Evolutionary conservation across 2,329 filamentous ascomycete species (phyloP).

Genomic region (Stenocarpella maydis): DNA sequence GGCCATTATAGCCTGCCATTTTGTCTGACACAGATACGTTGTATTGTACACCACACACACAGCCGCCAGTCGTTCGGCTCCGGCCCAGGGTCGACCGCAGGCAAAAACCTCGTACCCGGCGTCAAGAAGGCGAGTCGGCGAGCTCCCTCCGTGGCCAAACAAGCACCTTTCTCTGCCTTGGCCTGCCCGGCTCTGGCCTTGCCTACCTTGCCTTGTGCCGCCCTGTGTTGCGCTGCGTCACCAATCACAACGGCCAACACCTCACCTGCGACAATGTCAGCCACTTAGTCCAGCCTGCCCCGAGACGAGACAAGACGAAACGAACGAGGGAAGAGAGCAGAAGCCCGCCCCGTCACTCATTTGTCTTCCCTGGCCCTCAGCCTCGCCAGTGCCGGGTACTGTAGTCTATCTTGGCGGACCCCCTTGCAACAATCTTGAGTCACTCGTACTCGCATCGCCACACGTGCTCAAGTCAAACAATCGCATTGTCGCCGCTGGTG

Average conservation of each 20-base stretch:
- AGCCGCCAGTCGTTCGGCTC: slow-evolving; percentile 5
- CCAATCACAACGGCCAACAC: slow-evolving; percentile 26
- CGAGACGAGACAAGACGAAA: slow-evolving; percentile 26
- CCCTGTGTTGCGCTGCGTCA: neutral
- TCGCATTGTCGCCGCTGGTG: slow-evolving; percentile 22
- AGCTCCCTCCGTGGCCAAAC: slow-evolving; percentile 17
- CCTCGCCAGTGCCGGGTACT: neutral
- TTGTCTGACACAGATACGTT: slow-evolving; percentile 2
- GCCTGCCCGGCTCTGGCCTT: too few species aligned
- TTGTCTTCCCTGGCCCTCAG: slow-evolving; percentile 11
- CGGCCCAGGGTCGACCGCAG: neutral
- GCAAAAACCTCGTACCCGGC: slow-evolving; percentile 5
- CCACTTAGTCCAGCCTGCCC: slow-evolving; percentile 27
- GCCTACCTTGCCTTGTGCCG: neutral
- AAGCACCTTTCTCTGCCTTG: neutral
- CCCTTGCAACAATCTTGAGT: neutral
- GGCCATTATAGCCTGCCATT: neutral
- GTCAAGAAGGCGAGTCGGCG: neutral
- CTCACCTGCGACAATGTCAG: slow-evolving; percentile 22
- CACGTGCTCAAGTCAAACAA: slow-evolving; percentile 28
- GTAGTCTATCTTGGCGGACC: neutral
- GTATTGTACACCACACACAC: neutral
- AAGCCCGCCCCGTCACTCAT: slow-evolving; percentile 12
- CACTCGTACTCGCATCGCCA: slow-evolving; percentile 1
- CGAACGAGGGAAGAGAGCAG: slow-evolving; percentile 14